These are phyloP conservation scores for Arthrobotrys musiformis DNA, from an alignment of 2,329 filamentous ascomycete genomes.

Conservation along the genomic window DNA sequence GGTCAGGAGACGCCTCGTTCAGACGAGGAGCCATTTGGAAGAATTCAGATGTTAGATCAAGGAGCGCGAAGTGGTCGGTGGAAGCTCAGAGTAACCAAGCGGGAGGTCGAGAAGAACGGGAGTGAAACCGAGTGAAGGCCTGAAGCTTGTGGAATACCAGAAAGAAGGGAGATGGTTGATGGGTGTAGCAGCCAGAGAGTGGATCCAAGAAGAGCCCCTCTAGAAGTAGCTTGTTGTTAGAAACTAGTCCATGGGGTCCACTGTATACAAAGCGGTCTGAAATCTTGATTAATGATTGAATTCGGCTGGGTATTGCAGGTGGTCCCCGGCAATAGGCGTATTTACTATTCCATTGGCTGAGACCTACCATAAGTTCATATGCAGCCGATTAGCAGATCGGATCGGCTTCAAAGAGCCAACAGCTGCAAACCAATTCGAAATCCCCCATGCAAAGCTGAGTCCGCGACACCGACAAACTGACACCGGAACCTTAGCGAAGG, in stretches of 20 bases:
- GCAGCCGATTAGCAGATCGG: neutral
- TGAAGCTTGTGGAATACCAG: neutral
- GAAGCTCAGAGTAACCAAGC: neutral
- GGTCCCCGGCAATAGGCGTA: no score
- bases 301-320: neutral
- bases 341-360: no score
- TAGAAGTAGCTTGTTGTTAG: neutral
- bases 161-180: constrained; percentile 13
- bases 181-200: no score
- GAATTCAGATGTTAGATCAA: constrained; percentile 3
- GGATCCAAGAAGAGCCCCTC: neutral
- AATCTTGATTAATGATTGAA: no score
- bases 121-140: neutral
- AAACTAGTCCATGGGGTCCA: neutral
- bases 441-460: no score
- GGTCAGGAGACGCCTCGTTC: constrained; percentile 12
- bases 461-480: no score
- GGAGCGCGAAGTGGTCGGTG: constrained; percentile 18
- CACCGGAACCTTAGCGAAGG: no score
- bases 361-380: no score
- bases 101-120: neutral
- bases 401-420: neutral
- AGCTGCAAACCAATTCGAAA: constrained; percentile 1
- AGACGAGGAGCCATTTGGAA: constrained; percentile 27
- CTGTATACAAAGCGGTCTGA: neutral